These are phyloP conservation scores for Camillea tinctor DNA, from an alignment of 2,329 filamentous ascomycete genomes.

Conservation along the genomic window DNA sequence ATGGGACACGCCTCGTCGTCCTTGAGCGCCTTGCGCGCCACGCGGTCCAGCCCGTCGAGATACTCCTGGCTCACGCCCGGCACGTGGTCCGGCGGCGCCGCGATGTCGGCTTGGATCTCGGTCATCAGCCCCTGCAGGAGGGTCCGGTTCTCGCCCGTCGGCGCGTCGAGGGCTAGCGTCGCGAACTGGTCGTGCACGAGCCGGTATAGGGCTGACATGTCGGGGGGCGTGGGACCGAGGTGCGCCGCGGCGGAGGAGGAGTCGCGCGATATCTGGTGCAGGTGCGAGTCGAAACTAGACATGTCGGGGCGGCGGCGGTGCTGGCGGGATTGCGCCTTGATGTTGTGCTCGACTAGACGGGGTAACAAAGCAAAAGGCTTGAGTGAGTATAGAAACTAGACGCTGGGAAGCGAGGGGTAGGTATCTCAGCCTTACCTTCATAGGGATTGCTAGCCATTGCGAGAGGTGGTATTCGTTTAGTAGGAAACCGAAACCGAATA, in stretches of 20 bases:
- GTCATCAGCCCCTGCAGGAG: conserved; percentile 51
- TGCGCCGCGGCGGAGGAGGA: conserved; percentile 33
- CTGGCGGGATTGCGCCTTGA: conserved; percentile 44
- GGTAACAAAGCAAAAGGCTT: not conserved
- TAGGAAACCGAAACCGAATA: too few relatives aligned
- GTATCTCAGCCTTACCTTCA: conserved; percentile 27
- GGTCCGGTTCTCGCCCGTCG: conserved; percentile 44
- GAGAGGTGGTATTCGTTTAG: conserved; percentile 7
- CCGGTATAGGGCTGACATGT: conserved; percentile 55
- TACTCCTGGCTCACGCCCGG: conserved; percentile 58
- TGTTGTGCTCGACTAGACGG: conserved; percentile 62
- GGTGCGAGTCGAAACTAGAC: conserved; percentile 60
- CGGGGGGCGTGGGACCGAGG: conserved; percentile 59
- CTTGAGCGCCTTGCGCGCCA: conserved; percentile 49
- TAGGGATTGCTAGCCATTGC: conserved; percentile 34
- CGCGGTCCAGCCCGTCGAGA: conserved; percentile 59
- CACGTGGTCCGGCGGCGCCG: conserved; percentile 50
- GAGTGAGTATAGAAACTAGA: not conserved
- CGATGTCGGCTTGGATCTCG: conserved; percentile 49
- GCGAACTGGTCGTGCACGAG: conserved; percentile 60
- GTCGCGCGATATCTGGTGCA: conserved; percentile 49
- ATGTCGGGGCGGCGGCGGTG: conserved; percentile 58
- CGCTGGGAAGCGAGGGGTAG: not conserved
- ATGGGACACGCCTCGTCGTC: conserved; percentile 59
- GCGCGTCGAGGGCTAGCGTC: conserved; percentile 49